Conservation (phyloP, 2,329 filamentous ascomycete genomes). For the Alternaria brassicae region DNA sequence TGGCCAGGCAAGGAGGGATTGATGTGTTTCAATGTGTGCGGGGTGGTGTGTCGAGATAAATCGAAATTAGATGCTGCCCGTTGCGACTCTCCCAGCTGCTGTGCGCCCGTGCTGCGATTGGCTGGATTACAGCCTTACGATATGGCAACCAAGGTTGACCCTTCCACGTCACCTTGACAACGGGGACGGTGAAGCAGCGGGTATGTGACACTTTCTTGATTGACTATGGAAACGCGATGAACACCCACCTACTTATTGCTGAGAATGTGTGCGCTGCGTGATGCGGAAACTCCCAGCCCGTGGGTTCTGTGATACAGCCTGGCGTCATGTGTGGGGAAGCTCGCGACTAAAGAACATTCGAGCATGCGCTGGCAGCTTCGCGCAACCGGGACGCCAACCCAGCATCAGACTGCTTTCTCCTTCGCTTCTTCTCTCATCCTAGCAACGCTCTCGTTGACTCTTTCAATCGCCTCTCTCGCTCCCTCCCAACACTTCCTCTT, state of each 20-base stretch:
- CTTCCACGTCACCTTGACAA: slow-evolving; percentile 5
- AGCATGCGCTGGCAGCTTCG: slow-evolving; percentile 11
- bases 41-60: slow-evolving; percentile 15
- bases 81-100: slow-evolving; percentile 14
- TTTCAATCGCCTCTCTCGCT: slow-evolving; percentile 48
- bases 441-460: slow-evolving; percentile 26
- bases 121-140: slow-evolving; percentile 6
- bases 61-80: slow-evolving; percentile 12
- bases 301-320: not conserved
- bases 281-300: not conserved
- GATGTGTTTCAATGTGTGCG: slow-evolving; percentile 16
- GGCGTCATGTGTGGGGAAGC: slow-evolving; percentile 18
- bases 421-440: slow-evolving; percentile 3
- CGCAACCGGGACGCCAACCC: not conserved
- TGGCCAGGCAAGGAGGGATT: not conserved
- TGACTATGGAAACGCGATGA: not conserved
- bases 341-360: slow-evolving; percentile 14
- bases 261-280: not conserved
- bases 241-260: not conserved
- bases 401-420: not conserved
- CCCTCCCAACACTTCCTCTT: slow-evolving; percentile 53
- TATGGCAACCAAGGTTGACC: slow-evolving; percentile 5
- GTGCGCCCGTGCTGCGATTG: slow-evolving; percentile 21
- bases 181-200: not conserved
- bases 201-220: not conserved